These are phyloP conservation scores for Trichosporon sp. DNA, from an alignment of 1,284 basidiomycete genomes.

Conservation along the genomic window DNA sequence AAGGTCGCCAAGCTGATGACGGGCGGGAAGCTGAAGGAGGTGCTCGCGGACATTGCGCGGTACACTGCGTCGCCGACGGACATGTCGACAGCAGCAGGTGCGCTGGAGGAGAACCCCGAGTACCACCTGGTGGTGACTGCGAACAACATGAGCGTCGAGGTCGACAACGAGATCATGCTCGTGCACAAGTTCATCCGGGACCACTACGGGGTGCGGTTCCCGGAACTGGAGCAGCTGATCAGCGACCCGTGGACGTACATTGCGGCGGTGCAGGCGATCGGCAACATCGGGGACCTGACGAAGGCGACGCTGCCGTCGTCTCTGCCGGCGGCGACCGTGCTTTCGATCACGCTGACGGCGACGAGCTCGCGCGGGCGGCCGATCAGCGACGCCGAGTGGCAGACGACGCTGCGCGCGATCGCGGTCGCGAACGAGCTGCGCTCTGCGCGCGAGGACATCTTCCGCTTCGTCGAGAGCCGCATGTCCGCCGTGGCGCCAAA, in stretches of 20 bases:
- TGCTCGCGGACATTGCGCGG: slow-evolving; percentile 76
- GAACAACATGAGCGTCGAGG: slow-evolving; percentile 96
- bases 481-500: slow-evolving; percentile 98
- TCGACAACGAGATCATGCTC: slow-evolving; percentile 95
- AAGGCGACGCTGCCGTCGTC: slow-evolving; percentile 74
- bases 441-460: slow-evolving; percentile 87
- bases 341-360: slow-evolving; percentile 94
- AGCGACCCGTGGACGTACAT: slow-evolving; percentile 90
- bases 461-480: slow-evolving; percentile 97
- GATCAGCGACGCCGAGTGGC: slow-evolving; percentile 69
- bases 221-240: slow-evolving; percentile 92
- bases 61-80: slow-evolving; percentile 73
- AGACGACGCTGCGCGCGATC: slow-evolving; percentile 75
- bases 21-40: slow-evolving; percentile 77
- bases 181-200: slow-evolving; percentile 99
- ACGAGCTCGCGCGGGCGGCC: slow-evolving; percentile 74
- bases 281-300: slow-evolving; percentile 77
- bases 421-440: slow-evolving; percentile 83
- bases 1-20: slow-evolving; percentile 85
- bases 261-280: slow-evolving; percentile 80
- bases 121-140: slow-evolving; percentile 95
- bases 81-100: slow-evolving; percentile 61
- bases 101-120: slow-evolving; percentile 88
- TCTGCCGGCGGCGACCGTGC: slow-evolving; percentile 85
- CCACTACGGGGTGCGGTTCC: slow-evolving; percentile 93